Conservation (phyloP, 495 filamentous ascomycete genomes). For the Hyphodiscus hymeniophilus region DNA sequence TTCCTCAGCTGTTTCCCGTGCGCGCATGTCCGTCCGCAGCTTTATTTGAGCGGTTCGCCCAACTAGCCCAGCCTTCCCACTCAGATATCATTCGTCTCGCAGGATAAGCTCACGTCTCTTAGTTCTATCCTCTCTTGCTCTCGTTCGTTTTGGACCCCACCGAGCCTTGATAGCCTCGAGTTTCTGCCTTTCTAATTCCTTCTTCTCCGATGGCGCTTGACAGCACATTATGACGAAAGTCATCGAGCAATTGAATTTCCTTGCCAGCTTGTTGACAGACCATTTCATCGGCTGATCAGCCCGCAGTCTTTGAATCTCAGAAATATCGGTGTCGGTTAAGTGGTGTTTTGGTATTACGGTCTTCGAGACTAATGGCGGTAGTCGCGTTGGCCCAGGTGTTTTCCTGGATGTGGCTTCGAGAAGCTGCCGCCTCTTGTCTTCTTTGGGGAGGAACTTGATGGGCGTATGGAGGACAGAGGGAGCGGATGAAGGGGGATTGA, state of each 20-base stretch:
- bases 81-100: slow-evolving; percentile 29
- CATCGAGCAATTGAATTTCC: slow-evolving; percentile 67
- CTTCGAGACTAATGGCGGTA: slow-evolving; percentile 49
- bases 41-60: background rate
- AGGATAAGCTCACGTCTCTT: slow-evolving; percentile 56
- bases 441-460: slow-evolving; percentile 74
- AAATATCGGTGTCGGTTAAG: slow-evolving; percentile 60
- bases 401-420: slow-evolving; percentile 4
- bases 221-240: slow-evolving; percentile 60
- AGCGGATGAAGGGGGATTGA: slow-evolving; percentile 85
- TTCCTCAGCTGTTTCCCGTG: no score
- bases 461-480: slow-evolving; percentile 83
- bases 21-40: no score
- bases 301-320: slow-evolving; percentile 69
- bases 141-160: slow-evolving; percentile 64
- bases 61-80: background rate
- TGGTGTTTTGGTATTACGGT: slow-evolving; percentile 36
- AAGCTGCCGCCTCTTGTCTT: slow-evolving; percentile 58
- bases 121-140: slow-evolving; percentile 65
- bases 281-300: slow-evolving; percentile 58
- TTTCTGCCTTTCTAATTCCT: slow-evolving; percentile 26
- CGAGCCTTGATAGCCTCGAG: slow-evolving; percentile 54
- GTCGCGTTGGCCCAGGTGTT: slow-evolving; percentile 10
- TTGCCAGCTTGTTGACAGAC: slow-evolving; percentile 61
- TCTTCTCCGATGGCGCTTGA: slow-evolving; percentile 28